Conservation (phyloP, 495 filamentous ascomycete species). For the Penicillium waksmanii region DNA sequence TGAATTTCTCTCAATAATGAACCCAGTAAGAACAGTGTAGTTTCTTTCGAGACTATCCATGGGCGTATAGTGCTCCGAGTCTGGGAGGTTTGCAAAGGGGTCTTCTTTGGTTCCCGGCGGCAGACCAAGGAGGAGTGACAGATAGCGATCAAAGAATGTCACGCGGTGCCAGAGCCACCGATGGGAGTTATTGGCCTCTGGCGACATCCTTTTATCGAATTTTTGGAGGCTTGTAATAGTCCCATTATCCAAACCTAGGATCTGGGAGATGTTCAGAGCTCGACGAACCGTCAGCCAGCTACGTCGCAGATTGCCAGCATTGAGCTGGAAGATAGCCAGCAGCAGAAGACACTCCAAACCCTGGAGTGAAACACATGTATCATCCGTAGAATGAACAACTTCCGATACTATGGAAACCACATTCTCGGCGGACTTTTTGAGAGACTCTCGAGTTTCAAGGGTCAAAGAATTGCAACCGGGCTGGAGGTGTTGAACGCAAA, state of each 20-base stretch:
- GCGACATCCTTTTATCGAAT: constrained; percentile 1
- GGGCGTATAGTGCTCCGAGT: constrained; percentile 9
- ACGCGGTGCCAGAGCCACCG: constrained; percentile 32
- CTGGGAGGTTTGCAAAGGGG: constrained; percentile 25
- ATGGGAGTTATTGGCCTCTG: background rate
- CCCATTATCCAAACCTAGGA: constrained; percentile 45
- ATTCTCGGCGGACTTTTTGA: background rate
- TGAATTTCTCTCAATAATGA: constrained; percentile 49
- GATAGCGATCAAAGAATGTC: constrained; percentile 41
- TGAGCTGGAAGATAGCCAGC: constrained; percentile 44
- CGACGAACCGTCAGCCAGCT: constrained; percentile 43
- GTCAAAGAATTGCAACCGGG: background rate
- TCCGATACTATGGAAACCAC: background rate
- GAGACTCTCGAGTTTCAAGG: background rate
- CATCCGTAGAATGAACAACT: background rate
- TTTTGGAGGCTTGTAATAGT: constrained; percentile 15
- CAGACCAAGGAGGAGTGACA: constrained; percentile 52
- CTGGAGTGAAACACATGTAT: constrained; percentile 26
- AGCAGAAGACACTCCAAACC: constrained; percentile 49
- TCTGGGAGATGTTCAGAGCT: constrained; percentile 43
- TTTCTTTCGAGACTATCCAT: constrained; percentile 21
- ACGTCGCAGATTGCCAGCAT: constrained; percentile 48
- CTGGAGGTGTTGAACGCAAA: background rate
- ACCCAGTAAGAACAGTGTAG: constrained; percentile 10
- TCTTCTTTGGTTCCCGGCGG: constrained; percentile 42